Conservation (phyloP, 176 grass and related monocot species). For the Bothriochloa decipiens region DNA sequence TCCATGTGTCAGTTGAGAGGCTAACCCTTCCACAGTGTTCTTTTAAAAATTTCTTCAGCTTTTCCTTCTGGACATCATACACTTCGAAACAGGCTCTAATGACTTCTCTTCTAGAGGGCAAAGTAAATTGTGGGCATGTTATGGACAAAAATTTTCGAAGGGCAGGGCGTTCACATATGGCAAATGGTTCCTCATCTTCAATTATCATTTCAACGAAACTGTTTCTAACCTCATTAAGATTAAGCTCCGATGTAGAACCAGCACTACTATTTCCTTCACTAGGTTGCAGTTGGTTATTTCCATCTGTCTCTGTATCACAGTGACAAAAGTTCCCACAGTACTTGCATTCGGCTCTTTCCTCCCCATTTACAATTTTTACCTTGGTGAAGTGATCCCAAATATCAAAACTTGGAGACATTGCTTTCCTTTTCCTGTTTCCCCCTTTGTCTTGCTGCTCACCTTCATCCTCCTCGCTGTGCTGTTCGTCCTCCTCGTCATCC, state of each 20-base stretch:
- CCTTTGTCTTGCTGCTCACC: neutral
- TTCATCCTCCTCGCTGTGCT: neutral
- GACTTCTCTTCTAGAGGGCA: neutral
- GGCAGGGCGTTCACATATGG: neutral
- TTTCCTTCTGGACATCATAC: neutral
- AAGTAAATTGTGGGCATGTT: neutral
- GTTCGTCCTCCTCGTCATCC: neutral
- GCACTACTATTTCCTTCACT: neutral
- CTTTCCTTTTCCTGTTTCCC: neutral
- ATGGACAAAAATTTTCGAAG: neutral
- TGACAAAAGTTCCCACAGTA: neutral
- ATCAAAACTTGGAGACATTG: neutral
- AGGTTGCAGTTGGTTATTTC: neutral
- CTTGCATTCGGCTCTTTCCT: neutral
- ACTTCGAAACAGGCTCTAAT: neutral
- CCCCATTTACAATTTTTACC: neutral
- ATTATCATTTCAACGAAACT: neutral
- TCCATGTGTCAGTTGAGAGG: constrained; percentile 10
- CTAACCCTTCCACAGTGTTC: neutral
- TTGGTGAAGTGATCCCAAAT: neutral
- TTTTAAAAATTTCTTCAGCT: neutral
- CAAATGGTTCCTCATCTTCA: constrained; percentile 2
- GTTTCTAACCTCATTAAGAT: neutral
- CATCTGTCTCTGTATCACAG: neutral
- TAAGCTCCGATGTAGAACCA: neutral